Percentiles rank a stretch among this genome's conserved stretches.
These are phyloP conservation scores for Atkinsonella hypoxylon DNA, from an alignment of 2,329 filamentous ascomycete genomes.

Conservation along the genomic window DNA sequence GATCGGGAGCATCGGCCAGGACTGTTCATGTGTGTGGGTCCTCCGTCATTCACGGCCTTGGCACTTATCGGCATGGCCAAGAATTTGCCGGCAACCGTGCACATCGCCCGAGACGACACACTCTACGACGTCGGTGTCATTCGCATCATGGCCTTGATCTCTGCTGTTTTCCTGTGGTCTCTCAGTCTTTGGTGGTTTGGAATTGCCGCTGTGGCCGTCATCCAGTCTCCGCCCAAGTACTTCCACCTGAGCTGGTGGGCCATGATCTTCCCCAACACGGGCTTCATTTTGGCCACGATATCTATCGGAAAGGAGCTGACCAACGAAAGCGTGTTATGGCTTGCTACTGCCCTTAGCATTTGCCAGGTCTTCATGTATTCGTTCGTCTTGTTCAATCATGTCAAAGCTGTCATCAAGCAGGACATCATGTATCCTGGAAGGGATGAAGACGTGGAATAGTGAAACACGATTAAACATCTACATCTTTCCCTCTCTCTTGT, in stretches of 20 bases:
- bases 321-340: constrained; percentile 33
- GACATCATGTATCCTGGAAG: constrained; percentile 44
- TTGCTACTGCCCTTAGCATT: constrained; percentile 39
- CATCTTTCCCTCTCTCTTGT: not conserved
- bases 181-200: constrained; percentile 47
- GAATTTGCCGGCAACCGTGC: constrained; percentile 29
- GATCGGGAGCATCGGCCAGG: constrained; percentile 49
- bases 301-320: constrained; percentile 36
- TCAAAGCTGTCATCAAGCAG: constrained; percentile 35
- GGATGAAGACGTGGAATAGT: constrained; percentile 40
- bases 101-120: constrained; percentile 29
- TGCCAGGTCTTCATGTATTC: constrained; percentile 28
- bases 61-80: constrained; percentile 56
- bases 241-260: constrained; percentile 56
- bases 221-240: constrained; percentile 29
- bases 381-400: constrained; percentile 30
- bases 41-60: constrained; percentile 58
- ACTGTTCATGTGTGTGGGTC: constrained; percentile 67
- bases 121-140: constrained; percentile 30
- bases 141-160: constrained; percentile 32
- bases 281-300: constrained; percentile 45
- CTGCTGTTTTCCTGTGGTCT: constrained; percentile 51
- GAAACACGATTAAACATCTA: not conserved
- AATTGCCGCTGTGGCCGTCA: constrained; percentile 23
- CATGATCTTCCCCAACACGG: constrained; percentile 49